Evolutionary conservation across 164 flowering plant species (phyloP).

Genomic region (Akebia trifoliata): DNA sequence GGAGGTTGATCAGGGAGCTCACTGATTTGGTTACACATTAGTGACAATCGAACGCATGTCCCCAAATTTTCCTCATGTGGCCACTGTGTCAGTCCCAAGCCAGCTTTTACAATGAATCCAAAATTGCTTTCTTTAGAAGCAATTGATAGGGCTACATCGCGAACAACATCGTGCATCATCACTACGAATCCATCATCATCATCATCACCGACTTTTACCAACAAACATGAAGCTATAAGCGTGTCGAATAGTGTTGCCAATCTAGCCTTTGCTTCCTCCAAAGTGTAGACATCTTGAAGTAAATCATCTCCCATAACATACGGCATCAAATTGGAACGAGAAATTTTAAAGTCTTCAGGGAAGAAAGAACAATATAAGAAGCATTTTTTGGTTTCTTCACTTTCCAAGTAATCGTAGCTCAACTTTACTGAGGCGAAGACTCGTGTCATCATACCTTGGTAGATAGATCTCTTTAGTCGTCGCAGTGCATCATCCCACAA

Average conservation of each 20-base stretch:
- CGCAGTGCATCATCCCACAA: constrained; percentile 22
- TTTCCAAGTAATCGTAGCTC: constrained; percentile 18
- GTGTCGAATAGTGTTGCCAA: neutral
- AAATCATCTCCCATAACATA: neutral
- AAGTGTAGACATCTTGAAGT: neutral
- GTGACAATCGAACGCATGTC: neutral
- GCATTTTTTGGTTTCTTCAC: constrained; percentile 9
- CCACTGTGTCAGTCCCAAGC: neutral
- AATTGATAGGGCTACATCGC: constrained; percentile 6
- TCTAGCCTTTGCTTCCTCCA: neutral
- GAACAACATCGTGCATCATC: constrained; percentile 2
- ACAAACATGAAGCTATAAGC: constrained; percentile 3
- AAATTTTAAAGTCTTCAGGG: constrained; percentile 6
- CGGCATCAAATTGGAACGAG: neutral
- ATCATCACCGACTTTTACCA: neutral
- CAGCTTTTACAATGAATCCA: constrained; percentile 2
- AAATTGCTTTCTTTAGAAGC: neutral
- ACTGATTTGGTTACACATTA: constrained; percentile 2
- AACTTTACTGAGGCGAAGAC: constrained; percentile 8
- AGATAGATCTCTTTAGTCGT: constrained; percentile 6
- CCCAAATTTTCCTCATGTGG: neutral
- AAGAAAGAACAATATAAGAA: constrained; percentile 24
- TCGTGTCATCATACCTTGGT: neutral
- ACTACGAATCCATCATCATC: neutral
- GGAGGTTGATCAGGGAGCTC: neutral